These are phyloP conservation scores for Lentinus brumalis DNA, from an alignment of 768 basidiomycete genomes.

Conservation along the genomic window DNA sequence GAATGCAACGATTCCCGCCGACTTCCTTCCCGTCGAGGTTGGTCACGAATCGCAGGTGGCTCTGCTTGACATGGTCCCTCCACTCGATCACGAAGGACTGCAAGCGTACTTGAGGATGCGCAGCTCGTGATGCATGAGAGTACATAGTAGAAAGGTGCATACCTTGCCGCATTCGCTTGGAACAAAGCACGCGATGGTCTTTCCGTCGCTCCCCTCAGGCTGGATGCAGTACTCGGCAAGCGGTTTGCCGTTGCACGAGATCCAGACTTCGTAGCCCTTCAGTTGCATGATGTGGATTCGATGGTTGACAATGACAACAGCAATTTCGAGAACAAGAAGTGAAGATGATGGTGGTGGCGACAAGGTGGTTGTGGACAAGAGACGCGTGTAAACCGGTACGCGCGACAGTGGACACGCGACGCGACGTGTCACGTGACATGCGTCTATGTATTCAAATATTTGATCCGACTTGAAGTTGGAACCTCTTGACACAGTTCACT, in stretches of 20 bases:
- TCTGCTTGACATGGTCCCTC: background rate
- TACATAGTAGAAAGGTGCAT: background rate
- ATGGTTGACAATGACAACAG: too few relatives aligned
- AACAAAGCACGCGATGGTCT: conserved; percentile 10
- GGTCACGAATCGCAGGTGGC: background rate
- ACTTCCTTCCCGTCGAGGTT: background rate
- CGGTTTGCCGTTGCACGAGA: background rate
- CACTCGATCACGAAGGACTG: conserved; percentile 2
- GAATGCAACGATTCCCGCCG: background rate
- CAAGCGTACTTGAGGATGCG: background rate
- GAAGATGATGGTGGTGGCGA: too few relatives aligned
- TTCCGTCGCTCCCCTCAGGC: background rate
- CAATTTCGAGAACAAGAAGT: too few relatives aligned
- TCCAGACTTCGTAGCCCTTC: conserved; percentile 9
- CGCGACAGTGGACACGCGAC: too few relatives aligned
- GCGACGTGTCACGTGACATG: too few relatives aligned
- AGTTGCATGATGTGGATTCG: background rate
- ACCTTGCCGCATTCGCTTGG: conserved; percentile 20
- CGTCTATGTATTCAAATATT: too few relatives aligned
- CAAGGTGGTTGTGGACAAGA: too few relatives aligned
- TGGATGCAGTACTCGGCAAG: conserved; percentile 10
- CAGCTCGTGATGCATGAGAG: too few relatives aligned
- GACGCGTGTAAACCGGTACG: too few relatives aligned
- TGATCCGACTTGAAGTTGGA: too few relatives aligned
- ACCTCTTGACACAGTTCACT: too few relatives aligned